Base-by-base conservation (phyloP, 192 early-diverging fungal genomes). In the Rhizophagus prolifer region DNA sequence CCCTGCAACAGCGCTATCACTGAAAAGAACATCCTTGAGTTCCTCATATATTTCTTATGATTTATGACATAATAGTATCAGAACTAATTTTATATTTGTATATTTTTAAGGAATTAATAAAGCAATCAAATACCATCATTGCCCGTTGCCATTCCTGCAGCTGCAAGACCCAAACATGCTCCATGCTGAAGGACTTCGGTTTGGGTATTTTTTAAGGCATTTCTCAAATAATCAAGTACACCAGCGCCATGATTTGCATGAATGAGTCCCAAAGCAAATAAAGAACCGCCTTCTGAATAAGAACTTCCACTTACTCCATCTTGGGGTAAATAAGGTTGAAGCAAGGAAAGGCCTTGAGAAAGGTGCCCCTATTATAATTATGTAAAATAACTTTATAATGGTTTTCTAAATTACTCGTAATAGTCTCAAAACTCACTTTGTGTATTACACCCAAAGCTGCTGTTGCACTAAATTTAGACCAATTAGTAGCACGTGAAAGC, bases 381-480 rank as follows among this genome's bases (percentile, higher is more conserved):
- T 28, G 16, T 28, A 63, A 16, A 30, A 30, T 28, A 30, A 26
- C 16, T 63, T 14, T 30, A 28, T 63, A 25, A 16, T 30, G 28
- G 61, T 14, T 30, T 62, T 30, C 21, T 30, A 6, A 41, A 41
- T 36, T 21, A 36, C 7, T 66, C 4, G 5, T 36, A 6, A 66
- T 66, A 34, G 13, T 36, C 12, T 2, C 16, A 16, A 21, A 36
- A 66, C 3, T 34, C 72, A 90, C 89, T 79, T 93, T 94, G 85
- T 99, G 98, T 78, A 99, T 98, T 13, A 98, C 96, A 72, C 98
- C 98, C 58, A 99, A 82, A 16, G 96, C 94, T 14, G 98, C 98
- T 3, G 97, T 98, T 2, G 97, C 98, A 70, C 95, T 94, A 83
- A 99, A 99, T 85, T 99, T 99, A 30, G 96, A 92, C 98, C 98